Evolutionary conservation across 305 asterid genomes (phyloP).

Genomic region (Fraxinus xanthoxyloides): DNA sequence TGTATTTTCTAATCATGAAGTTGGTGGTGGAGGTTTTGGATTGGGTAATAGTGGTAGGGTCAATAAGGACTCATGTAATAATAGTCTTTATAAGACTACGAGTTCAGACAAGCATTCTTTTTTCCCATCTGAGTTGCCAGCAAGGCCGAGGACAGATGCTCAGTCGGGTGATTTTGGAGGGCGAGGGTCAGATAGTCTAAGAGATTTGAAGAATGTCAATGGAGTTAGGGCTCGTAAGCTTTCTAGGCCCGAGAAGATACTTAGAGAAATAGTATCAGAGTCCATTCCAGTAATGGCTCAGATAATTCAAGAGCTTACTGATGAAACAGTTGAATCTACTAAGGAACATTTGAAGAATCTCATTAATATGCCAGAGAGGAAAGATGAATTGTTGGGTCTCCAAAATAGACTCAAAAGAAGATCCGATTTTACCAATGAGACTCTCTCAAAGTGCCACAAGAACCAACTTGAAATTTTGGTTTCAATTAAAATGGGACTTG

Average conservation of each 20-base stretch:
- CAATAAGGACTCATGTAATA: conserved; percentile 55
- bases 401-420: conserved; percentile 79
- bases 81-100: conserved; percentile 46
- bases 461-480: conserved; percentile 74
- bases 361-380: conserved; percentile 52
- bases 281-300: conserved; percentile 73
- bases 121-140: conserved; percentile 90
- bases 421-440: conserved; percentile 68
- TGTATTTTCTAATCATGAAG: conserved; percentile 50
- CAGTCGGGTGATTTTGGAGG: conserved; percentile 10
- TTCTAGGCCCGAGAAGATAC: conserved; percentile 71
- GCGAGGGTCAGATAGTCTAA: conserved; percentile 37
- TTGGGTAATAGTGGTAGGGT: conserved; percentile 27
- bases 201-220: conserved; percentile 45
- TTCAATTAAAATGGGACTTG: conserved; percentile 71
- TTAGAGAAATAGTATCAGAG: conserved; percentile 77
- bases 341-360: conserved; percentile 60
- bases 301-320: conserved; percentile 69
- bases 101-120: conserved; percentile 70
- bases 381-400: conserved; percentile 56
- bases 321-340: conserved; percentile 66
- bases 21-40: conserved; percentile 44
- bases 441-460: conserved; percentile 73
- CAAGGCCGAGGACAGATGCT: conserved; percentile 56
- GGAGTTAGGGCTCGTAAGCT: conserved; percentile 39